Evolutionary conservation across 1,284 basidiomycete species (phyloP).

Genomic region (Fistulina hepatica): DNA sequence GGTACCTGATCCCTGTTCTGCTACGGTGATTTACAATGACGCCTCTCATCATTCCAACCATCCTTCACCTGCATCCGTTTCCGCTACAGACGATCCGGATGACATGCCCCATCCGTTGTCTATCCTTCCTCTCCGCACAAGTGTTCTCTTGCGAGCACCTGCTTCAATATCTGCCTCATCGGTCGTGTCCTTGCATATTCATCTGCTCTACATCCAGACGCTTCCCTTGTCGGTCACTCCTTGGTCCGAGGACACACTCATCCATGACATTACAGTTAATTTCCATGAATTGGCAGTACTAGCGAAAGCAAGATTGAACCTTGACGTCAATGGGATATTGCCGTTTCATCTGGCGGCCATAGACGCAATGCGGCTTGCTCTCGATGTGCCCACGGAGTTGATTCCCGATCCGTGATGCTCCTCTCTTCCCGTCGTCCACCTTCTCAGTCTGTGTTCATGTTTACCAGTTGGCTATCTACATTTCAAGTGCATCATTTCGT

Average conservation of each 20-base stretch:
- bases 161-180: conserved; percentile 29
- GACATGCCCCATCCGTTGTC: conserved; percentile 22
- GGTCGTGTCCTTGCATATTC: conserved; percentile 45
- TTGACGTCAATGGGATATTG: conserved; percentile 36
- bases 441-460: no score
- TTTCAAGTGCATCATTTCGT: no score
- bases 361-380: conserved; percentile 40
- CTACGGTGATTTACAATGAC: conserved; percentile 8
- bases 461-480: no score
- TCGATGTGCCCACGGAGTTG: no score
- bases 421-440: no score
- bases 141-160: conserved; percentile 45
- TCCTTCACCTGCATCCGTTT: background rate
- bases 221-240: conserved; percentile 30
- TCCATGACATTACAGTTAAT: conserved; percentile 51
- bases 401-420: no score
- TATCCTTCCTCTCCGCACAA: conserved; percentile 42
- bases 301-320: conserved; percentile 38
- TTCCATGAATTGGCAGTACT: conserved; percentile 59
- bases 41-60: conserved; percentile 13
- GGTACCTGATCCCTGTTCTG: conserved; percentile 23
- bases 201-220: conserved; percentile 41
- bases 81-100: background rate
- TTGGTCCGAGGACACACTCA: conserved; percentile 28
- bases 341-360: conserved; percentile 63